These are phyloP conservation scores for Pseudonitzschia multiseries DNA, from an alignment of 108 stramenopile species.

Conservation along the genomic window DNA sequence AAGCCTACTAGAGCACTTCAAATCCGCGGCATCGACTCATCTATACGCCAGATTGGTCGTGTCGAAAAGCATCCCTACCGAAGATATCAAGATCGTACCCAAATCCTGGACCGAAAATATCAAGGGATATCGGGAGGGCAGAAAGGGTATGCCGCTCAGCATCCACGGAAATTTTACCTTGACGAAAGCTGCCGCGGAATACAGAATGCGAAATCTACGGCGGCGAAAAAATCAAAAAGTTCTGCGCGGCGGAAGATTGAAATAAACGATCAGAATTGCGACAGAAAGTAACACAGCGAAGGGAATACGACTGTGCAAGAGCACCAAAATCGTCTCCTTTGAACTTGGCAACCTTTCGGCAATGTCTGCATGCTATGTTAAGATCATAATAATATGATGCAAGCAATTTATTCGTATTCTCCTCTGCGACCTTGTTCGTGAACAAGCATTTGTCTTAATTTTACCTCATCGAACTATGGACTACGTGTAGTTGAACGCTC, in stretches of 20 bases:
- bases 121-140: conserved; percentile 50
- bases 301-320: too few relatives aligned
- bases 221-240: conserved; percentile 52
- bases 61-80: conserved; percentile 26
- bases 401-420: too few relatives aligned
- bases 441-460: too few relatives aligned
- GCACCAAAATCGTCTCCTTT: too few relatives aligned
- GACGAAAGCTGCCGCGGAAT: conserved; percentile 64
- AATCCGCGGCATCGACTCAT: conserved; percentile 47
- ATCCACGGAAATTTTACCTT: conserved; percentile 61
- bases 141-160: conserved; percentile 59
- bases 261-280: background rate
- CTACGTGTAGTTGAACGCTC: too few relatives aligned
- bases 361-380: too few relatives aligned
- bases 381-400: too few relatives aligned
- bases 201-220: conserved; percentile 70
- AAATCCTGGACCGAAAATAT: conserved; percentile 74
- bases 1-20: conserved; percentile 53
- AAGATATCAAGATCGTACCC: conserved; percentile 54
- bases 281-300: too few relatives aligned
- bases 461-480: too few relatives aligned
- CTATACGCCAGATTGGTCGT: conserved; percentile 64
- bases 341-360: too few relatives aligned
- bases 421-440: too few relatives aligned
- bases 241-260: conserved; percentile 68